Base-by-base conservation (phyloP, 208 protist genomes). In the Leishmania arabica region DNA sequence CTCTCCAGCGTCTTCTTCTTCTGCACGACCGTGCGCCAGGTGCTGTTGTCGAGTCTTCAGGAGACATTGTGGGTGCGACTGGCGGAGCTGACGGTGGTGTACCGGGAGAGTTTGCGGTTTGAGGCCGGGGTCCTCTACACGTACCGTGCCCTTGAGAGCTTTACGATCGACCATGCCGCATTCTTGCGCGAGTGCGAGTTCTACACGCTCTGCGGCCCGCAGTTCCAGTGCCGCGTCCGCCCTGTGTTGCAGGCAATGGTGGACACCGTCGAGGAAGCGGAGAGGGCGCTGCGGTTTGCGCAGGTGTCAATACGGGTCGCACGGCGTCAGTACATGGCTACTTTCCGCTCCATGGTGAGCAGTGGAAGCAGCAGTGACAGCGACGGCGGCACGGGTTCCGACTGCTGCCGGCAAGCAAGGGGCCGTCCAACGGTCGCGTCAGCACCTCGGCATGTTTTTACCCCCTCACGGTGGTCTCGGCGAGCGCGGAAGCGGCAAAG, bases 1-100 rank as follows among this genome's bases (percentile, higher is more conserved):
- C 78, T 92, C 49, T 62, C 86, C 42, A 89, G 90, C 34, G 94
- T 89, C 34, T 95, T 97, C 72, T 93, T 95, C 81, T 92, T 97
- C 77, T 93, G 84, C 85, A 90, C 82, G 76, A 84, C 85, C 27
- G 78, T 91, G 54, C 89, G 89, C 7, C 75, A 89, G 45, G 82
- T 91, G 53, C 69, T 97, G 42, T 74, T 89, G 75, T 80, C 79
- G 24, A 88, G 86, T 15, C 84, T 97, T 49, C 87, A 92, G 53
- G 85, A 92, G 47, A 75, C 86, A 72, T 81, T 94, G 65, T 97
- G 94, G 94, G 78, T 84, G n/a, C 81, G 86, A 40, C 78, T 95
- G 72, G 73, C 56, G 1, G 85, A 86, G 34, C 77, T 89, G 40
- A 78, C 83, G 40, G 72, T 82, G 34, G 77, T 54, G 27, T 95